Base-by-base conservation (phyloP, 192 early-diverging fungal species). In the Thamnidium elegans region DNA sequence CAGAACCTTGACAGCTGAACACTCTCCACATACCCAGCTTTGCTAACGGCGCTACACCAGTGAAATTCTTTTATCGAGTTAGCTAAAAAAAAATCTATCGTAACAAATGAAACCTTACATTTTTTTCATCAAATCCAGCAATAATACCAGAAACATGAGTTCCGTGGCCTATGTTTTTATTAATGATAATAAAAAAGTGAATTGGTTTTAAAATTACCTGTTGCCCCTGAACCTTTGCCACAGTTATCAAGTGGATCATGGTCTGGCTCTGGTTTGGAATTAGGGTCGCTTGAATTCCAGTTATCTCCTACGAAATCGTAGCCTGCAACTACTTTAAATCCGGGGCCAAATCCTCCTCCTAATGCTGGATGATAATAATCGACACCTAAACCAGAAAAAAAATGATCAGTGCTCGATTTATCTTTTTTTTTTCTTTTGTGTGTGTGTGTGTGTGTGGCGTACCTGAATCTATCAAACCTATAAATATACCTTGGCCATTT, bases 21-120 rank as follows among this genome's bases (percentile, higher is more conserved):
- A 94, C 80, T 58, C 93, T 80, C 81, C 90, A 97, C 9, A 82
- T 84, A 7, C 88, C 89, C 20, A 95, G 71, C 0, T 80, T 90
- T 30, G 86, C 86, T 7, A 68, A 71, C 15, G 85, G 89, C 0
- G 85, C 85, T 20, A 90, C 84, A 23, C 89, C 89, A 1, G 74
- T 67, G 15, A 84, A 84, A 48, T 65, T 65, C 72, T 74, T 48
- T 21, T 62, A 2, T 72, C 71, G 63, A 2, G 1, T 44, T 10
- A 23, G 30, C 14, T 50, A 17, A n/a, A n/a, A n/a, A n/a, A n/a
- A 2, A 17, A 36, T 23, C 3, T 26, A 43, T 17, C 5, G 10
- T 61, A 46, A 8, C 20, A 47, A 30, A 42, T 56, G n/a, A 55
- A 0, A 44, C 21, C 69, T 70, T 51, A 76, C 74, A 43, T 53